Percentiles rank a stretch among this genome's conserved stretches.
Evolutionary conservation across 495 filamentous ascomycete genomes (phyloP).

Genomic region (Bathelium albidoporum): DNA sequence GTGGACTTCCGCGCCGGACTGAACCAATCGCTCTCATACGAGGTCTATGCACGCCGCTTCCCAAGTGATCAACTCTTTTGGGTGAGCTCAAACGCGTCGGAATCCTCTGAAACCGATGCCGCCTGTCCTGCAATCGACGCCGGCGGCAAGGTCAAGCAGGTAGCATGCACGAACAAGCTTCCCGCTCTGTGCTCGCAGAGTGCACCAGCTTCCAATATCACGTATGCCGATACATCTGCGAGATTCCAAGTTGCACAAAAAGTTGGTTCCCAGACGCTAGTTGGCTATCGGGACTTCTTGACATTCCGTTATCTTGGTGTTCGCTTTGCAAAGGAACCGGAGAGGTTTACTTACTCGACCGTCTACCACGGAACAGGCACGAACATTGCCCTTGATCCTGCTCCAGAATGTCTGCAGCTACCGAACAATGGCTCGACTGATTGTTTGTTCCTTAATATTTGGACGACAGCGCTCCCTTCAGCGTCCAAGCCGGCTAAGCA

Average conservation of each 20-base stretch:
- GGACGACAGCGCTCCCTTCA: constrained; percentile 31
- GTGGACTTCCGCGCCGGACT: constrained; percentile 25
- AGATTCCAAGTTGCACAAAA: constrained; percentile 14
- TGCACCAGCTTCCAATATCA: constrained; percentile 14
- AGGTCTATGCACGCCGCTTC: constrained; percentile 17
- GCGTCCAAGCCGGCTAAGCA: constrained; percentile 16
- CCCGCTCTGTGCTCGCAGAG: constrained; percentile 22
- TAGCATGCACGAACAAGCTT: constrained; percentile 3
- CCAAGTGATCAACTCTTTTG: constrained; percentile 17
- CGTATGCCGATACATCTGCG: constrained; percentile 16
- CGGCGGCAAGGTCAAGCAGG: constrained; percentile 6
- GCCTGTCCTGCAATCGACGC: constrained; percentile 13
- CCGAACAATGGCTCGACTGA: constrained; percentile 28
- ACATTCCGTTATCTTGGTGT: constrained; percentile 35
- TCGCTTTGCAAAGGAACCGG: constrained; percentile 32
- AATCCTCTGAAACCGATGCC: neutral
- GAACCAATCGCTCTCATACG: constrained; percentile 26
- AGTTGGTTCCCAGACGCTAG: constrained; percentile 20
- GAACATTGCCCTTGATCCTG: constrained; percentile 17
- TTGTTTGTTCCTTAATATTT: constrained; percentile 35
- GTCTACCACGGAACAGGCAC: constrained; percentile 24
- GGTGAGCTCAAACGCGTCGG: neutral
- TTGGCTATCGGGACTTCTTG: constrained; percentile 32
- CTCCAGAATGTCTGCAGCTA: constrained; percentile 10
- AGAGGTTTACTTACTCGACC: constrained; percentile 28